phyloP scores from a whole-genome alignment of 768 basidiomycete genomes.

The Tylopilus felleus region DNA sequence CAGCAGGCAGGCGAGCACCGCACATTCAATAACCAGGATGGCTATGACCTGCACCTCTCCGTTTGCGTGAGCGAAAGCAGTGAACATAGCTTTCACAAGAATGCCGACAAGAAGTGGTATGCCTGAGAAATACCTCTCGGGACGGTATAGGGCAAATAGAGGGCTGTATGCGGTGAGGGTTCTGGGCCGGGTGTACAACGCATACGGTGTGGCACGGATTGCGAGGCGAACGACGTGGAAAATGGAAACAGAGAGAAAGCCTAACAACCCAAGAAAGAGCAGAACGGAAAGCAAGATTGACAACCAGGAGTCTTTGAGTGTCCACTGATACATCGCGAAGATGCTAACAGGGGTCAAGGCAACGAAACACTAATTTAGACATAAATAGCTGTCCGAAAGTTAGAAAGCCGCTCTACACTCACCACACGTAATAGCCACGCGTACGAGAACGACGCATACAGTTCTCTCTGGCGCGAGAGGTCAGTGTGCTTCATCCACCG shows the following conservation, averaged over 20 bases:
- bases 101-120: conserved; percentile 51
- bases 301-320: conserved; percentile 83
- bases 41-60: conserved; percentile 69
- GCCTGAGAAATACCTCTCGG: conserved; percentile 67
- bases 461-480: conserved; percentile 20
- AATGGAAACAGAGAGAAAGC: conserved; percentile 47
- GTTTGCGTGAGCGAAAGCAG: conserved; percentile 57
- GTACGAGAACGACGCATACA: conserved; percentile 46
- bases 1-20: conserved; percentile 51
- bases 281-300: conserved; percentile 77
- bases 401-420: conserved; percentile 27
- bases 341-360: conserved; percentile 65
- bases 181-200: conserved; percentile 35
- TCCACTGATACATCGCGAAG: conserved; percentile 90
- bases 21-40: conserved; percentile 62
- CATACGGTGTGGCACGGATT: conserved; percentile 36
- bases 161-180: conserved; percentile 49
- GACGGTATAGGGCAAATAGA: conserved; percentile 64
- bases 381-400: conserved; percentile 1
- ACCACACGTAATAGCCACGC: conserved; percentile 71
- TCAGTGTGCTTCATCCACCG: conserved; percentile 21
- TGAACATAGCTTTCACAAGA: conserved; percentile 69
- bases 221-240: conserved; percentile 49
- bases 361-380: conserved; percentile 50
- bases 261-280: conserved; percentile 50